Base-by-base conservation (phyloP, 352 stramenopile genomes). In the Pythium aphanidermatum region DNA sequence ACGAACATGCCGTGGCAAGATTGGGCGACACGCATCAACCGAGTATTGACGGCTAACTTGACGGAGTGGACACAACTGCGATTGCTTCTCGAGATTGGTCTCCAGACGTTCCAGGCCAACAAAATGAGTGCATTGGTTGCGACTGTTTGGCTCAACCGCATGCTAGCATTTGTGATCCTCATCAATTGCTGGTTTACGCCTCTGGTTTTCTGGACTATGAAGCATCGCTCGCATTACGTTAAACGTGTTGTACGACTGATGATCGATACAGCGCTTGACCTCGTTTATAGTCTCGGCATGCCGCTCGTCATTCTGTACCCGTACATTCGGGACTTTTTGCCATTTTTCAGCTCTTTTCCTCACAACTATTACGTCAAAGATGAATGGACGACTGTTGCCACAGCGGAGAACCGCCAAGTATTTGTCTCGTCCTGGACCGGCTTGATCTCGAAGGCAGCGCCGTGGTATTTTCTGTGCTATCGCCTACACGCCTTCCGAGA, bases 391-490 rank as follows among this genome's bases (percentile, higher is more conserved):
- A 21, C 39, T 3, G 19, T 46, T 5, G 38, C 37, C 2, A 10
- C 25, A 12, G 21, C 36, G 0, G 51, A 54, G 17, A 49, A 36
- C 21, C 28, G 26, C 2, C 44, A 60, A 29, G 13, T 60, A 7
- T 60, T 55, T 19, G 44, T 42, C 2, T 38, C 44, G 2, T 60
- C 52, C 19, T 55, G 44, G 44, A 1, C 55, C 14, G 52, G 55
- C 33, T 45, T 60, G 17, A 9, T 43, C 5, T 55, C 52, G 37
- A 60, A 60, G 44, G 28, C 32, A 8, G n/a, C 31, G 20, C 46
- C 53, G 7, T 40, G 39, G 5, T 26, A 51, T 3, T 46, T 40
- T 5, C n/a, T 61, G 0, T 46, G 42, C 16, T 38, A 46, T n/a
- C 51, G 51, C 0, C 24, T 59, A 6, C 16, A 43, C 25, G 3